A percentile compares a stretch with the other conserved stretches of the same genome.
Conservation (phyloP, 352 stramenopile species). For the Globisporangium paddicum region DNA sequence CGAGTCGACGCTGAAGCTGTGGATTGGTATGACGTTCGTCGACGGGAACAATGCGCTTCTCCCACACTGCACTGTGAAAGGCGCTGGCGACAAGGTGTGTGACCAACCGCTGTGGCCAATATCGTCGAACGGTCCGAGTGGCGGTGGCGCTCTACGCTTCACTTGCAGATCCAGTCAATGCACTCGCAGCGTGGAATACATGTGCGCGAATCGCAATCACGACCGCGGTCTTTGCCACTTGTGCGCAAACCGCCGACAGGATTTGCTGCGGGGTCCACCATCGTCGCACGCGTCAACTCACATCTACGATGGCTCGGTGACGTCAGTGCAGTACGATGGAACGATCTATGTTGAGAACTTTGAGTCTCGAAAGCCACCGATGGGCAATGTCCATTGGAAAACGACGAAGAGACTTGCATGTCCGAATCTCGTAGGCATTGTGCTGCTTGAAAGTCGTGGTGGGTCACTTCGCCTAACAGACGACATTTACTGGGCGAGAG, state of each 20-base stretch:
- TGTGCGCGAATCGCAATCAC: slow-evolving; percentile 57
- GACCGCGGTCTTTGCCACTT: slow-evolving; percentile 51
- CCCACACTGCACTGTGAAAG: slow-evolving; percentile 57
- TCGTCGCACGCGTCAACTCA: slow-evolving; percentile 67
- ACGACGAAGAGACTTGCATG: slow-evolving; percentile 73
- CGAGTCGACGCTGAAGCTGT: slow-evolving; percentile 61
- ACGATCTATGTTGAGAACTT: slow-evolving; percentile 60
- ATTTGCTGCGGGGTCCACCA: slow-evolving; percentile 46
- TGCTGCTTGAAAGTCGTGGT: slow-evolving; percentile 48
- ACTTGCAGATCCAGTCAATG: slow-evolving; percentile 55
- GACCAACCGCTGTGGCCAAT: slow-evolving; percentile 69
- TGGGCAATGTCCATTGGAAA: slow-evolving; percentile 66
- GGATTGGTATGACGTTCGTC: slow-evolving; percentile 86
- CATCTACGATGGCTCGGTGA: slow-evolving; percentile 69
- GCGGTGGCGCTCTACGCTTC: slow-evolving; percentile 13
- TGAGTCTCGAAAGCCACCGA: slow-evolving; percentile 49
- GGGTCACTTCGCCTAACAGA: slow-evolving; percentile 41
- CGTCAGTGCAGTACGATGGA: slow-evolving; percentile 47
- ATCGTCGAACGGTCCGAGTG: not conserved
- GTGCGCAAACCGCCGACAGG: slow-evolving; percentile 46
- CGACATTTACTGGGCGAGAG: slow-evolving; percentile 73
- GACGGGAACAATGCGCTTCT: slow-evolving; percentile 82
- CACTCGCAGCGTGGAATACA: slow-evolving; percentile 37
- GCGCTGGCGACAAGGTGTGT: slow-evolving; percentile 45
- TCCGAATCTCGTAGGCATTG: slow-evolving; percentile 80